These are phyloP conservation scores for Zymoseptoria passerinii DNA, from an alignment of 2,329 filamentous ascomycete species.

Conservation along the genomic window DNA sequence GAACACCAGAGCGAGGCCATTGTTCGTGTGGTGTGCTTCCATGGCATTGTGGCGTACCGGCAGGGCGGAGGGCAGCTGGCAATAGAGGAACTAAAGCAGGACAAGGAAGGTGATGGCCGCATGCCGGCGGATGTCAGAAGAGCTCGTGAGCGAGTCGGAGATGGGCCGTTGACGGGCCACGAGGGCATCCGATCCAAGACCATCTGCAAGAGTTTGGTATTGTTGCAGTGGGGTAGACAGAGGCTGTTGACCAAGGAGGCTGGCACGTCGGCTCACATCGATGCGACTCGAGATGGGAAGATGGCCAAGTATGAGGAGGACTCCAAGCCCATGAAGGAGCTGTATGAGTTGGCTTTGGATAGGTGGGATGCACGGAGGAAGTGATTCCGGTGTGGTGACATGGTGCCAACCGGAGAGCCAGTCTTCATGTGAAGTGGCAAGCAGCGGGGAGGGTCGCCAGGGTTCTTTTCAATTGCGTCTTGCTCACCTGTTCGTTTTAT, in stretches of 20 bases:
- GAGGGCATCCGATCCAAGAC: slow-evolving; percentile 24
- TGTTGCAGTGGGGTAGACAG: slow-evolving; percentile 25
- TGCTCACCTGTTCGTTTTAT: neutral
- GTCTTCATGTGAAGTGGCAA: neutral
- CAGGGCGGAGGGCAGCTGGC: slow-evolving; percentile 21
- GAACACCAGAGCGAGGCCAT: slow-evolving; percentile 20
- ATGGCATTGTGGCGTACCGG: slow-evolving; percentile 22
- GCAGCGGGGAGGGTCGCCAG: neutral
- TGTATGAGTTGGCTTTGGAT: slow-evolving; percentile 11
- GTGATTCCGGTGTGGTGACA: slow-evolving; percentile 33
- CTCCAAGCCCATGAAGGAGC: slow-evolving; percentile 25
- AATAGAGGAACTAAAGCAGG: slow-evolving; percentile 9
- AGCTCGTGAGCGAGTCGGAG: neutral
- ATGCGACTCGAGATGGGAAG: slow-evolving; percentile 16
- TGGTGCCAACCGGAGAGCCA: neutral
- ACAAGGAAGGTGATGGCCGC: slow-evolving; percentile 7
- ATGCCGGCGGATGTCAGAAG: slow-evolving; percentile 7
- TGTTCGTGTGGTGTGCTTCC: slow-evolving; percentile 23
- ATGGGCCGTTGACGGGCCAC: slow-evolving; percentile 6
- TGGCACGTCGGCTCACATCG: slow-evolving; percentile 22
- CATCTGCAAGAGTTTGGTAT: slow-evolving; percentile 23
- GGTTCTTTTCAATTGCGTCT: neutral
- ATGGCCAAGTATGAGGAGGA: slow-evolving; percentile 29
- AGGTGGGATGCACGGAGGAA: slow-evolving; percentile 26
- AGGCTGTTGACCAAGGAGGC: slow-evolving; percentile 24